phyloP scores from a whole-genome alignment of 345 rosid species.

The Gossypium turneri region DNA sequence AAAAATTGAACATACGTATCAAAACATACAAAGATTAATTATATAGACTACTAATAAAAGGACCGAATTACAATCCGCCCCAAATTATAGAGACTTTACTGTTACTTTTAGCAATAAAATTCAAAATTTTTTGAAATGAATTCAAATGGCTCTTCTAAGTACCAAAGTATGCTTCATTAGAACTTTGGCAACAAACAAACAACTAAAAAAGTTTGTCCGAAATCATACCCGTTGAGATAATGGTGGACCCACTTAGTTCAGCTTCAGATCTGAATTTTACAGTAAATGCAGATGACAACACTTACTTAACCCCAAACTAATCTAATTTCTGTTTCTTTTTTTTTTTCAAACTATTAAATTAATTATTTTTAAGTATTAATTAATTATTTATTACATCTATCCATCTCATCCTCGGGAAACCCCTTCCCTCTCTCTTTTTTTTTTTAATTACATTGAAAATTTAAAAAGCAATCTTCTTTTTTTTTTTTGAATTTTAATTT shows the following conservation, averaged over 20 bases:
- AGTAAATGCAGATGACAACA: not conserved
- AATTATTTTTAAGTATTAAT: not conserved
- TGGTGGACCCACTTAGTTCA: not conserved
- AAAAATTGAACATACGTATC: no score
- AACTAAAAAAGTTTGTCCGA: not conserved
- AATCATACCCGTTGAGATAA: not conserved
- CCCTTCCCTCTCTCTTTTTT: not conserved
- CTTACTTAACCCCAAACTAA: not conserved
- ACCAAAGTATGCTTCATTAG: not conserved
- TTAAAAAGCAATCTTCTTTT: not conserved
- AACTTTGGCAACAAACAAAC: not conserved
- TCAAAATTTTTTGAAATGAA: no score
- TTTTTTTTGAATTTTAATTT: not conserved
- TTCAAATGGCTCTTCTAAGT: not conserved
- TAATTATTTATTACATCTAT: no score
- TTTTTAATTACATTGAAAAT: not conserved
- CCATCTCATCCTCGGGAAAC: constrained; percentile 1
- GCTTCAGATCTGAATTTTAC: not conserved
- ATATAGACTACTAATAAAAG: no score
- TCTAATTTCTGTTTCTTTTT: not conserved
- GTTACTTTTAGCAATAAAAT: no score
- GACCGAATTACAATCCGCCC: no score
- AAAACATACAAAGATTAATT: no score
- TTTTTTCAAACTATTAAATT: not conserved
- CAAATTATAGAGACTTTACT: no score